Base-by-base conservation (phyloP, 768 basidiomycete species). In the Mycena belliarum region DNA sequence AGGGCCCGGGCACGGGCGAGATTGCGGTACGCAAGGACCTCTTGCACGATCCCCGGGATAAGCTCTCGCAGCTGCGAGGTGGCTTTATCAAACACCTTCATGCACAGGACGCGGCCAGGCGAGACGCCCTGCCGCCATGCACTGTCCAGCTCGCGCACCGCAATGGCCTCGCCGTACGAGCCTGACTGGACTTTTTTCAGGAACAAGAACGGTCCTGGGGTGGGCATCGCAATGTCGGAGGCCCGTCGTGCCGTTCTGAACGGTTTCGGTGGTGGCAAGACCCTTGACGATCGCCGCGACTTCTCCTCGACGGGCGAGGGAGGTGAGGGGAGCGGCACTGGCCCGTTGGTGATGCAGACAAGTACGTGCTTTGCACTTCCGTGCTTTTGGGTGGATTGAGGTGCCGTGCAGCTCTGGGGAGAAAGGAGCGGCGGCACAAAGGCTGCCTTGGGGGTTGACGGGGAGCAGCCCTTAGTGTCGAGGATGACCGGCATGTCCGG, bases 11-110 rank as follows among this genome's bases (percentile, higher is more conserved):
- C 59, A 53, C 64, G 24, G 2, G 68, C 70, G 45, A 80, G 61
- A 9, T 68, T 71, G 50, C 70, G 71, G 61, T 76, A 78, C 2
- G 69, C 69, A 16, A 45, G 55, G 37, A 79, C 59, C 51, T 79
- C 79, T 40, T 56, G 64, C n/a, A 63, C 48, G 33, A 74, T 63
- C 5, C 69, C 65, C 2, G 58, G 52, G 7, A 29, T 32, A 5
- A 67, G 15, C 8, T 48, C n/a, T 4, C 47, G 53, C 32, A 60
- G 29, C 8, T 46, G 29, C 26, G 71, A 29, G 10, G 60, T 35
- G 21, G 57, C 44, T 57, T 67, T 71, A 10, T 46, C 53, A 51
- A 76, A 70, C 4, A 69, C 64, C 50, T 79, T 80, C 48, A 80
- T 60, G 63, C 78, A 80, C 50, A 80, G 41, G 14, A 74, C 26